phyloP scores from a whole-genome alignment of 2,329 filamentous ascomycete species.

The Calonectria honghensis region DNA sequence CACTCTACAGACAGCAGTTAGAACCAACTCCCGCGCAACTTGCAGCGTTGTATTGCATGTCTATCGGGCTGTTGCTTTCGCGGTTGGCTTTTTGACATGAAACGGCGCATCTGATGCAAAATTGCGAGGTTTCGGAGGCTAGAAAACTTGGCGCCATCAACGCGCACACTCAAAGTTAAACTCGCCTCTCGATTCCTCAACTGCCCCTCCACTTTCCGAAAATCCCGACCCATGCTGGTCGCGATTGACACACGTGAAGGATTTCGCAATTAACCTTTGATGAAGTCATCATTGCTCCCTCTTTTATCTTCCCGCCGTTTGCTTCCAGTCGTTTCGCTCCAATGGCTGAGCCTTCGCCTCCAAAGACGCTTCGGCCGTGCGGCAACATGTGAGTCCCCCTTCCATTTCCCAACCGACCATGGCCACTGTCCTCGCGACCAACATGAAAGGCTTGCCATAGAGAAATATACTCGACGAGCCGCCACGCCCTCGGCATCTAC shows the following conservation, averaged over 20 bases:
- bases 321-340: background rate
- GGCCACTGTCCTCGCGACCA: background rate
- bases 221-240: background rate
- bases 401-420: background rate
- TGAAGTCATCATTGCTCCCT: background rate
- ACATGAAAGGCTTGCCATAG: slow-evolving; percentile 54
- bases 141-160: background rate
- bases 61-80: background rate
- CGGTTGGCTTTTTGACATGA: background rate
- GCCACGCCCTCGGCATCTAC: slow-evolving; percentile 69
- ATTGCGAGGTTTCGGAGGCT: background rate
- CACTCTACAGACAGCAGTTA: background rate
- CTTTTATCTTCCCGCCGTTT: background rate
- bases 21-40: background rate
- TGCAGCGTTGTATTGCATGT: background rate
- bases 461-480: slow-evolving; percentile 67
- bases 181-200: background rate
- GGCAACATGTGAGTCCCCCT: slow-evolving; percentile 51
- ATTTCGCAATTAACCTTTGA: slow-evolving; percentile 5
- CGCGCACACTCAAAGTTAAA: background rate
- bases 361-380: slow-evolving; percentile 51
- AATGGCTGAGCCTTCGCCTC: slow-evolving; percentile 37
- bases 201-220: background rate
- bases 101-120: background rate
- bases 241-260: background rate